phyloP scores from a whole-genome alignment of 306 rosid species.

The Prunus davidiana region DNA sequence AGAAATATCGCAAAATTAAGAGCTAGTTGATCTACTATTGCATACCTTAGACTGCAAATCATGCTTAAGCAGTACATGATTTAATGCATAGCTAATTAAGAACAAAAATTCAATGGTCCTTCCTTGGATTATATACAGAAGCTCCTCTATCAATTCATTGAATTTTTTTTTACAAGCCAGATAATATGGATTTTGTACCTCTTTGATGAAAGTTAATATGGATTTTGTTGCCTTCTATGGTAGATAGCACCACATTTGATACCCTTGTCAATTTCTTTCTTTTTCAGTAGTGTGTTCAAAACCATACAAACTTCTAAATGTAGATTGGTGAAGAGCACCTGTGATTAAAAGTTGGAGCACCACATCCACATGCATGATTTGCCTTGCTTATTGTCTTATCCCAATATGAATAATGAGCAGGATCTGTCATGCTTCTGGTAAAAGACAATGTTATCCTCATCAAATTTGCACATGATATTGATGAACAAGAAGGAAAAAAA shows the following conservation, averaged over 20 bases:
- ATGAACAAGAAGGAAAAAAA: not conserved
- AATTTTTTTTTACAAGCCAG: no score
- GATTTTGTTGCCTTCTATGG: not conserved
- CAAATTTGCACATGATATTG: not conserved
- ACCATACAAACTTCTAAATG: not conserved
- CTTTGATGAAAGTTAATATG: not conserved
- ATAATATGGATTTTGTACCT: not conserved
- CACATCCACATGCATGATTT: not conserved
- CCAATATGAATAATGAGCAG: not conserved
- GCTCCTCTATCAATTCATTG: no score
- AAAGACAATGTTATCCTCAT: not conserved
- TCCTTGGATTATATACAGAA: not conserved
- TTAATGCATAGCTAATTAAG: not conserved
- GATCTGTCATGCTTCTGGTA: constrained; percentile 5
- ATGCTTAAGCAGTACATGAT: not conserved
- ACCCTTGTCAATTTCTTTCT: not conserved
- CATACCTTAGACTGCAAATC: not conserved
- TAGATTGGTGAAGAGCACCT: not conserved
- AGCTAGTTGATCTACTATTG: no score
- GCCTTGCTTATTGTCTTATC: not conserved
- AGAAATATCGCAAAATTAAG: no score
- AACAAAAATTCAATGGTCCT: not conserved
- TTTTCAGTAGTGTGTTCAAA: not conserved
- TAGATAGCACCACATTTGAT: not conserved
- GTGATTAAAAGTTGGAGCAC: not conserved